These are phyloP conservation scores for Globisporangium rhizosaccharum DNA, from an alignment of 352 stramenopile species.

Conservation along the genomic window DNA sequence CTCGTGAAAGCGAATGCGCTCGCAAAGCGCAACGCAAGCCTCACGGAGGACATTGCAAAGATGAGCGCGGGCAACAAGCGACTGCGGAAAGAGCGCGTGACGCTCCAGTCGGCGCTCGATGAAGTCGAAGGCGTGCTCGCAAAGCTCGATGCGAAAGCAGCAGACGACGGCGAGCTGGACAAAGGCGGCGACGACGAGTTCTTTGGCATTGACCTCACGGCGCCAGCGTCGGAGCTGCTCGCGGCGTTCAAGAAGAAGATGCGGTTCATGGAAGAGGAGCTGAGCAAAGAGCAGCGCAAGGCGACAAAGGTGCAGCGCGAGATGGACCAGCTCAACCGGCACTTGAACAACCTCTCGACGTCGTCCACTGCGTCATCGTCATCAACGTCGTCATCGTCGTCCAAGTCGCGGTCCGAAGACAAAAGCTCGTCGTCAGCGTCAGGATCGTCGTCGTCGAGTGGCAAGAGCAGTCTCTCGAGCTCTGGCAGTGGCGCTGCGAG, in stretches of 20 bases:
- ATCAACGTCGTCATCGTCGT: constrained; percentile 11
- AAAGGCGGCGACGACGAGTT: constrained; percentile 64
- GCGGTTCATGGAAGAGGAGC: constrained; percentile 69
- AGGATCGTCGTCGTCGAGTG: constrained; percentile 14
- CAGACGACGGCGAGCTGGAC: constrained; percentile 34
- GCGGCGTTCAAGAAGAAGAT: constrained; percentile 60
- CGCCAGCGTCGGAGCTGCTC: constrained; percentile 50
- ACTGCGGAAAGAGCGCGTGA: constrained; percentile 70
- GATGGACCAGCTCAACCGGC: constrained; percentile 81
- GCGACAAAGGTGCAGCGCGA: constrained; percentile 69
- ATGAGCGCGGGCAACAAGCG: constrained; percentile 84
- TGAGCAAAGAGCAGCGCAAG: constrained; percentile 78
- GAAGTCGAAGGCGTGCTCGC: constrained; percentile 62
- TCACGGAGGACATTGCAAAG: constrained; percentile 81
- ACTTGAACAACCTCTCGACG: constrained; percentile 39
- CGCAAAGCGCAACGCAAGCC: constrained; percentile 58
- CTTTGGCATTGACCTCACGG: constrained; percentile 64
- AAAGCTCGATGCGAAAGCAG: constrained; percentile 46
- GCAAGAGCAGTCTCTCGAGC: constrained; percentile 24
- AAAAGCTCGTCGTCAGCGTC: constrained; percentile 25
- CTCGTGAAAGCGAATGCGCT: constrained; percentile 76
- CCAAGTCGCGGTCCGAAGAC: constrained; percentile 10
- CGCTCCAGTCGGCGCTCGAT: constrained; percentile 59
- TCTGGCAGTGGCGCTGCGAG: constrained; percentile 14
- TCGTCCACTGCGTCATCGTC: background rate